phyloP scores from a whole-genome alignment of 805 yeast species.

The Lipomyces yamanashiensis region DNA sequence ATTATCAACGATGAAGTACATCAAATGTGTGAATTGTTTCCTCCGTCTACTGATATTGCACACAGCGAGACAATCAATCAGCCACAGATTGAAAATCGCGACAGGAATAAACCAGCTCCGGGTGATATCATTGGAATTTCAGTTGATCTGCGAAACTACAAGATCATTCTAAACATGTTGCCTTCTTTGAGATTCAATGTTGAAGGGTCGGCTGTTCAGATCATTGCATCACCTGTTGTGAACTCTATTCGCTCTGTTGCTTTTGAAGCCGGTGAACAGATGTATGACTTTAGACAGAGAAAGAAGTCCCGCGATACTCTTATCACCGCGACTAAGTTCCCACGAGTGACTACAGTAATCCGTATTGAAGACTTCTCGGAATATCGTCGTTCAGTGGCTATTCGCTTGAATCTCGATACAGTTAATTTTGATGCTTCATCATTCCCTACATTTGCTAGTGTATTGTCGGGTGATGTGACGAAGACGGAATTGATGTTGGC shows the following conservation, averaged over 20 bases:
- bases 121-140: conserved; percentile 20
- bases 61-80: background rate
- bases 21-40: conserved; percentile 19
- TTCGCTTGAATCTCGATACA: conserved; percentile 23
- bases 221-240: conserved; percentile 13
- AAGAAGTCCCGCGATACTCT: conserved; percentile 27
- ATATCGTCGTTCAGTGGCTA: background rate
- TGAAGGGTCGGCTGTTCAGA: conserved; percentile 25
- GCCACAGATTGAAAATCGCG: background rate
- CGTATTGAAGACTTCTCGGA: conserved; percentile 19
- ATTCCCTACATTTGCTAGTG: conserved; percentile 33
- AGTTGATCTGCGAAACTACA: conserved; percentile 20
- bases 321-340: conserved; percentile 30
- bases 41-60: background rate
- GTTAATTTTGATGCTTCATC: conserved; percentile 32
- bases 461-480: conserved; percentile 33
- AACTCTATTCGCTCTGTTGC: conserved; percentile 18
- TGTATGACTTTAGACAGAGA: conserved; percentile 30
- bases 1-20: conserved; percentile 20
- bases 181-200: conserved; percentile 31
- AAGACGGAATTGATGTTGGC: conserved; percentile 26
- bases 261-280: conserved; percentile 34
- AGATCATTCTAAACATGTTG: conserved; percentile 17
- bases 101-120: background rate
- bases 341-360: conserved; percentile 21